Evolutionary conservation across 306 rosid genomes (phyloP).

Genomic region (Clitoria ternatea): DNA sequence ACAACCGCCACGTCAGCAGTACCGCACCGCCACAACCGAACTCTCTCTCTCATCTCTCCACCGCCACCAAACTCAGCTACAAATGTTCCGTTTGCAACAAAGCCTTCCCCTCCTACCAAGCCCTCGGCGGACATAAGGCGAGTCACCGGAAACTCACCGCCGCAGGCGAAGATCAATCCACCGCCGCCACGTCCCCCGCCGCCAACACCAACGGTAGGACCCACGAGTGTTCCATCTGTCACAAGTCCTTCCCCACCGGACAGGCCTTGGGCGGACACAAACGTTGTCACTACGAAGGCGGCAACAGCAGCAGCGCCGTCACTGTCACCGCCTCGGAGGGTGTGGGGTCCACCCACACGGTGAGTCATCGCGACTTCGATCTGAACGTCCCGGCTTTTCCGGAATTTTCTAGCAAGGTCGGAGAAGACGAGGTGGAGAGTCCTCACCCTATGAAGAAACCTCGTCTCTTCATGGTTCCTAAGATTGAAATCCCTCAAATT

Average conservation of each 20-base stretch:
- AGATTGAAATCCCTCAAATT: slow-evolving; percentile 37
- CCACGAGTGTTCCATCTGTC: slow-evolving; percentile 91
- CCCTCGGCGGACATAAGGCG: slow-evolving; percentile 95
- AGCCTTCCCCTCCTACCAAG: slow-evolving; percentile 79
- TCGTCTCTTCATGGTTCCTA: slow-evolving; percentile 43
- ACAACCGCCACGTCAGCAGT: not conserved
- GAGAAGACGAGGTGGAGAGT: slow-evolving; percentile 91
- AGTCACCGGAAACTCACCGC: slow-evolving; percentile 67
- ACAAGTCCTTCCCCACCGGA: slow-evolving; percentile 82
- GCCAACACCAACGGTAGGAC: slow-evolving; percentile 36
- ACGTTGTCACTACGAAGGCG: slow-evolving; percentile 93
- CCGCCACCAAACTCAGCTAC: slow-evolving; percentile 32
- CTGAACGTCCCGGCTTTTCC: slow-evolving; percentile 84
- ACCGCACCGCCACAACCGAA: slow-evolving; percentile 5
- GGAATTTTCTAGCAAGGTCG: slow-evolving; percentile 38
- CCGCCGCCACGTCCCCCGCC: slow-evolving; percentile 36
- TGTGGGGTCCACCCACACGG: slow-evolving; percentile 65
- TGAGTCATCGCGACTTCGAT: slow-evolving; percentile 56
- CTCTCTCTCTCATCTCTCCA: too few relatives aligned
- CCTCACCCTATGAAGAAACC: slow-evolving; percentile 79
- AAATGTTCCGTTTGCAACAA: slow-evolving; percentile 84
- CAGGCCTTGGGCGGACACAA: slow-evolving; percentile 99
- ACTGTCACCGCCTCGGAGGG: slow-evolving; percentile 64
- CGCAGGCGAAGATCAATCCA: slow-evolving; percentile 45
- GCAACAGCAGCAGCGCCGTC: not conserved